These are phyloP conservation scores for Rhodotorula toruloides DNA, from an alignment of 768 basidiomycete species.

Conservation along the genomic window DNA sequence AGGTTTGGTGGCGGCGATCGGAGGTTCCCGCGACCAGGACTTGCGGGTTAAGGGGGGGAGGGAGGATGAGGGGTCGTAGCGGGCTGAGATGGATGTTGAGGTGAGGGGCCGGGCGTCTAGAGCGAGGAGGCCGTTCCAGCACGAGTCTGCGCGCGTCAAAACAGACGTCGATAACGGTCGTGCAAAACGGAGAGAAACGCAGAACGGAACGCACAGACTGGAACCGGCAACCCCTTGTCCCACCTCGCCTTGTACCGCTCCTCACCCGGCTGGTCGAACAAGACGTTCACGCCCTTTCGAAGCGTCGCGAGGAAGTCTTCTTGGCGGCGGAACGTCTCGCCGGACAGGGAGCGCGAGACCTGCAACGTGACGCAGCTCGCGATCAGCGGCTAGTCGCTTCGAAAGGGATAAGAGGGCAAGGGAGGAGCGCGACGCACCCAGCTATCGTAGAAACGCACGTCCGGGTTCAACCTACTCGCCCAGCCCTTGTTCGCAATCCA, in stretches of 20 bases:
- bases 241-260: slow-evolving; percentile 21
- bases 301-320: slow-evolving; percentile 37
- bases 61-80: background rate
- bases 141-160: slow-evolving; percentile 18
- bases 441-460: slow-evolving; percentile 35
- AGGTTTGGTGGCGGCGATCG: background rate
- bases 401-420: background rate
- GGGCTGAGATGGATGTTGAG: slow-evolving; percentile 3
- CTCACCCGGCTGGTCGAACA: slow-evolving; percentile 32
- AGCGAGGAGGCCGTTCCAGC: slow-evolving; percentile 44
- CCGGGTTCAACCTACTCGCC: background rate
- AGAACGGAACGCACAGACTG: slow-evolving; percentile 25
- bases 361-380: background rate
- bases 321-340: slow-evolving; percentile 21
- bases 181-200: too few relatives aligned
- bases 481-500: slow-evolving; percentile 35
- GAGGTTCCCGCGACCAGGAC: background rate
- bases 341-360: slow-evolving; percentile 21
- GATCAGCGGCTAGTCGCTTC: background rate
- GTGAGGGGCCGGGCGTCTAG: slow-evolving; percentile 39
- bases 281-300: slow-evolving; percentile 38
- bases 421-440: slow-evolving; percentile 32
- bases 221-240: slow-evolving; percentile 2
- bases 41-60: background rate
- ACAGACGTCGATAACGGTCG: background rate